Evolutionary conservation across 177 flowering plant genomes (phyloP).

Genomic region (Telopea speciosissima): DNA sequence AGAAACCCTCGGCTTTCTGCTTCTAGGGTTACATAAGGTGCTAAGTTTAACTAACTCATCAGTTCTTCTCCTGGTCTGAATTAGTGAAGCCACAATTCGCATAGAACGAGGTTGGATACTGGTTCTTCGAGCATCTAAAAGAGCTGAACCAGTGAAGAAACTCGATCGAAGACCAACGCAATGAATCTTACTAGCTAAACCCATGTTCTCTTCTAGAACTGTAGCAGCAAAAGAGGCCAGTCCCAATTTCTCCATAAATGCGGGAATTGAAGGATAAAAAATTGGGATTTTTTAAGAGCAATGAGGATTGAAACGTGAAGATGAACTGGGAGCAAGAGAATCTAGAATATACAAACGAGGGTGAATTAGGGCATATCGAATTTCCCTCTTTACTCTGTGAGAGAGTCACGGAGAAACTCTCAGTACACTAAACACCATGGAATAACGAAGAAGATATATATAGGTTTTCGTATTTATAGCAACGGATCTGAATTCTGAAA

Average conservation of each 20-base stretch:
- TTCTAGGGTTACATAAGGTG: constrained; percentile 15
- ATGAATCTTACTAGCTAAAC: constrained; percentile 46
- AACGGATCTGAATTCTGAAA: not conserved
- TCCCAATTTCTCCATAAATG: not conserved
- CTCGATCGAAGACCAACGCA: constrained; percentile 44
- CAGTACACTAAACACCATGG: not conserved
- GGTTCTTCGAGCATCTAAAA: constrained; percentile 26
- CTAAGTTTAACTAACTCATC: constrained; percentile 12
- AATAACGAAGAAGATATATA: not conserved
- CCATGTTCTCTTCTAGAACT: constrained; percentile 31
- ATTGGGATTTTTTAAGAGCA: not conserved
- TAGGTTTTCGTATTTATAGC: not conserved
- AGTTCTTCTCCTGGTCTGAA: constrained; percentile 12
- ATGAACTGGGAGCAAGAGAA: too few relatives aligned
- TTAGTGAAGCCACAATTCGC: constrained; percentile 21
- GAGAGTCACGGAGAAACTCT: constrained; percentile 13
- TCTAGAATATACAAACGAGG: too few relatives aligned
- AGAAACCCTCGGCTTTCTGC: constrained; percentile 10
- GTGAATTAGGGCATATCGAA: too few relatives aligned
- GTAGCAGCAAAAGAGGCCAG: not conserved
- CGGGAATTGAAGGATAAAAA: not conserved
- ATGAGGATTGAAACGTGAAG: not conserved
- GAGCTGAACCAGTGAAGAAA: constrained; percentile 42
- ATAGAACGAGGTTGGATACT: constrained; percentile 20
- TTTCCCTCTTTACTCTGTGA: too few relatives aligned